Base-by-base conservation (phyloP, 1,139 yeast genomes). In the Casaregolazyma suthepensis region DNA sequence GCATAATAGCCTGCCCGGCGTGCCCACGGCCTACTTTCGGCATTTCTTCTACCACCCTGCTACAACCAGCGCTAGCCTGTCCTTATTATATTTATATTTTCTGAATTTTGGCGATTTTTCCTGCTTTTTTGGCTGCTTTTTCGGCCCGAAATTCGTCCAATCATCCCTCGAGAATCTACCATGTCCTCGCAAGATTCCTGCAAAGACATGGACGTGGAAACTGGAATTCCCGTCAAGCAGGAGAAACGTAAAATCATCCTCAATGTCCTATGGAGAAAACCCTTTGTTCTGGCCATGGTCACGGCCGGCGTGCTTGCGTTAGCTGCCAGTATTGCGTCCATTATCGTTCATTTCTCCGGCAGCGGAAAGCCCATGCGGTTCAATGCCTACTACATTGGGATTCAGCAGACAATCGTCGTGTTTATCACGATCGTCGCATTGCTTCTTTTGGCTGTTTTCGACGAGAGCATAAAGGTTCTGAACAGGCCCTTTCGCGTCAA, bases 331-430 rank as follows among this genome's bases (percentile, higher is more conserved):
- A 22, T 47, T 9, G 29, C 19, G 20, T 26, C 35, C 15, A 26
- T 31, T 12, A 20, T 38, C 15, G 22, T 47, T 18, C 50, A 47
- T 19, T 10, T 38, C 4, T 10, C 29, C 6, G 22, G 17, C 15
- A n/a, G 43, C 18, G 9, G 7, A 7, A 26, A 6, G 18, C 13
- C 19, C 17, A 5, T 26, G 3, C 29, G 29, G 2, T 18, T 9
- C 19, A 35, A 29, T 38, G 45, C 45, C 19, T 37, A 38, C 17
- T 35, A 17, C 12, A 38, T 47, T 1, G 45, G 50, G 1, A 13
- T 17, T 5, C 50, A 47, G 38, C 50, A 47, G 37, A 31, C 38
- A 3, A n/a, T 47, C 12, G 20, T 47, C 20, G 22, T 38, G 7
- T 35, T 26, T 6, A 5, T 38, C 13, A 20, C 50, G 5, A 13